Base-by-base conservation (phyloP, 345 rosid genomes). In the Eutrema japonicum region DNA sequence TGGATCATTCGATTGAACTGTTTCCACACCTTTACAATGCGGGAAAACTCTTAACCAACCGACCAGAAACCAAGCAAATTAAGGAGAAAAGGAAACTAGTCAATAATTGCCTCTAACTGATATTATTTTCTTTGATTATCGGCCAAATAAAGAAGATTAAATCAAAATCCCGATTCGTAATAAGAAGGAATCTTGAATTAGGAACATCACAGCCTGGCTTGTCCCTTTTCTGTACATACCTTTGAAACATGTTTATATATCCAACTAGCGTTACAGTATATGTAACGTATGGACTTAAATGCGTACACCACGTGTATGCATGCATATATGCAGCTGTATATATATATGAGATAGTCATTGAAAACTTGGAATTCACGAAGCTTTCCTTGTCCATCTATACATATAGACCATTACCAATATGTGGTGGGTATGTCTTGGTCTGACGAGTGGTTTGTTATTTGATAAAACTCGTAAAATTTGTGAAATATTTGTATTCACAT, bases 201-300 rank as follows among this genome's bases (percentile, higher is more conserved):
- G 40, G 68, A 75, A 26, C 73, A 75, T 68, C 68, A 68, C 78
- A 67, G 49, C 48, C 68, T 68, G 73, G 55, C 78, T 59, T 75
- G 73, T 68, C 68, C 78, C 68, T 43, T 30, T 26, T 16, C 10
- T 66, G 30, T 49, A 49, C 11, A 49, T 32, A 57, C 22, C 45
- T 16, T 66, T 33, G 7, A 58, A 58, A 49, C 37, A 29, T 11
- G 16, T 9, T 12, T 12, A n/a, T 64, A 61, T 42, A 29, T 30
- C 22, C 8, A 64, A 57, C 27, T 32, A 58, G 59, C 50, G 11
- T 67, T 53, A 27, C 50, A 8, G 8, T 54, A 59, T 26, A 42
- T 47, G 69, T 63, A 43, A 63, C 27, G 70, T 63, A 63, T 63
- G 54, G 68, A 32, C 29, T 22, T 30, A 61, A 49, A 49, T 63